Evolutionary conservation across 1,139 yeast species (phyloP), one percentile per base, ranked within the genome.

Genomic region (Starmera stellimalicola): DNA sequence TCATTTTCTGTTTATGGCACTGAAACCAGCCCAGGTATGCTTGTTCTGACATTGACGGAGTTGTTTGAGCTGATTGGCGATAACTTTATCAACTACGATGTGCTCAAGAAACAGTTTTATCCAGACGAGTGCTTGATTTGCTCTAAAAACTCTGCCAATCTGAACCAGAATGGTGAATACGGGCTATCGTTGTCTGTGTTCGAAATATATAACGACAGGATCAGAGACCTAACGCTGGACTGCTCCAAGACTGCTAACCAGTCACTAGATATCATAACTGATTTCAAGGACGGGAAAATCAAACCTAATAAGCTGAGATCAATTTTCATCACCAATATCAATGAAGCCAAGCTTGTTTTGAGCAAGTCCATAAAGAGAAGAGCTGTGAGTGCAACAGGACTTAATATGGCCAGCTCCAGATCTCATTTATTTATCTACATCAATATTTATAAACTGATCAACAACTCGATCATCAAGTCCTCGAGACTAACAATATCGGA

Each of bases 401-500:
- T 47, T 24, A 49, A 48, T 27, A 36, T 30, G 2, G 36, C 38
- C 15, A 45, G 51, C 18, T 48, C 52, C 6, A 50, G 69, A 33
- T 62, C 68, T 1, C 70, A 64, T 42, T 55, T 65, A 7, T 57
- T 64, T 33, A 48, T 59, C 3, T 50, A 51, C 25, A 47, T 63
- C 30, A 65, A 63, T 38, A 43, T 37, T 14, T 58, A 40, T 33
- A 44, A 35, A 24, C 30, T 37, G 5, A 20, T 39, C 25, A 46
- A 46, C 3, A 38, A 44, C 12, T 23, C 31, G n/a, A 33, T 37
- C 8, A 25, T 45, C 3, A 42, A 36, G 20, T 47, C 51, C 1
- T 44, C 62, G 8, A 50, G 65, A 33, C 48, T 70, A 26, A 63
- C 69, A 0, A 49, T 70, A 32, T 70, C 68, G 1, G 76, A 70